A percentile compares a stretch with the other conserved stretches of the same genome.
phyloP scores from a whole-genome alignment of 495 filamentous ascomycete species.

The Trichoderma orchidacearum region DNA sequence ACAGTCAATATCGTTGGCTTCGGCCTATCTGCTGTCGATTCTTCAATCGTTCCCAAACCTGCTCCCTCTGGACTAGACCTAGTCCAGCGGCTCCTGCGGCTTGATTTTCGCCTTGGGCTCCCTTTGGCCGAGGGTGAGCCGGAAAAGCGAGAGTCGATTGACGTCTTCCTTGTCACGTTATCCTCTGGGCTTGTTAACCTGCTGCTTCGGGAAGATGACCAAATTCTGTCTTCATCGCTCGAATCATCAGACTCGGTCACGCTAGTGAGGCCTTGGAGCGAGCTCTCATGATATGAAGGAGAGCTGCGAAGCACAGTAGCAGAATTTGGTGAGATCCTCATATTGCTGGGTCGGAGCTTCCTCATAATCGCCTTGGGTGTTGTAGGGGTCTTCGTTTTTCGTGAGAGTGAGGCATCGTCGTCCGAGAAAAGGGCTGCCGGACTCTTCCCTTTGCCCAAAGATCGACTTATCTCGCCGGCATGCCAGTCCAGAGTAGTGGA shows the following conservation, averaged over 20 bases:
- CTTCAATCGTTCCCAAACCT: constrained; percentile 26
- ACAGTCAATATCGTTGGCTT: constrained; percentile 59
- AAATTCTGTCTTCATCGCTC: not conserved
- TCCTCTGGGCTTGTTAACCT: not conserved
- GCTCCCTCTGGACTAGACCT: constrained; percentile 14
- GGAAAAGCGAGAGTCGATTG: constrained; percentile 18
- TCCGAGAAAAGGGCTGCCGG: not conserved
- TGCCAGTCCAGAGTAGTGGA: not conserved
- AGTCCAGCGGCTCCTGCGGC: constrained; percentile 8
- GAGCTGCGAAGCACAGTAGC: not conserved
- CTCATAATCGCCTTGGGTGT: not conserved
- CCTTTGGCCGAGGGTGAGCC: not conserved
- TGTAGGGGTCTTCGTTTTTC: not conserved
- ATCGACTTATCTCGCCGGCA: not conserved
- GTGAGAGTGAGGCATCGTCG: not conserved
- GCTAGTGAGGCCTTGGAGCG: not conserved
- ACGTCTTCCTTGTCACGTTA: constrained; percentile 23
- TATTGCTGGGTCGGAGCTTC: not conserved
- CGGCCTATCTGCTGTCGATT: constrained; percentile 18
- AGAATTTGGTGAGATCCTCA: not conserved
- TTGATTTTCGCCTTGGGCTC: not conserved
- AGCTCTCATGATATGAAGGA: not conserved
- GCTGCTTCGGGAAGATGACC: not conserved
- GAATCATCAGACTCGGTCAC: not conserved
- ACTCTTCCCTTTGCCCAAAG: not conserved